Conservation (phyloP, 805 yeast species). For the Kuraishia cidri region DNA sequence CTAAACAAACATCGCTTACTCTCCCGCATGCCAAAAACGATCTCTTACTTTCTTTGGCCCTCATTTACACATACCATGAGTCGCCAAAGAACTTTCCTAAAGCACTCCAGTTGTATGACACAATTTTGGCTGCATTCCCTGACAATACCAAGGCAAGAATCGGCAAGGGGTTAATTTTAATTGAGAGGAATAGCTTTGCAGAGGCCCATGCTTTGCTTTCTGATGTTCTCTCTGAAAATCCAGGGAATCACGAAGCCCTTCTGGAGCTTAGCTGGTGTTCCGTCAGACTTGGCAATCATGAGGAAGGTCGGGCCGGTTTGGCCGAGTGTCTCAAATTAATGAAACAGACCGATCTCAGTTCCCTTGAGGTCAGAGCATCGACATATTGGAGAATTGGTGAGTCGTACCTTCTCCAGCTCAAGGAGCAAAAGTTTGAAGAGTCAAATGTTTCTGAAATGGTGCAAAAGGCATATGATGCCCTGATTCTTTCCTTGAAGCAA, state of each 20-base stretch:
- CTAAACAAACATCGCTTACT: slow-evolving; percentile 33
- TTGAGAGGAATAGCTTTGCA: slow-evolving; percentile 50
- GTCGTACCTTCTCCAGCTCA: slow-evolving; percentile 34
- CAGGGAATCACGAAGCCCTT: slow-evolving; percentile 50
- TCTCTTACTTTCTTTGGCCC: slow-evolving; percentile 59
- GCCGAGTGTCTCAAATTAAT: slow-evolving; percentile 29
- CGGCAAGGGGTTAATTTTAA: slow-evolving; percentile 74
- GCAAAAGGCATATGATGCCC: slow-evolving; percentile 43
- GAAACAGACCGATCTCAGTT: slow-evolving; percentile 39
- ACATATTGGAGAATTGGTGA: slow-evolving; percentile 70
- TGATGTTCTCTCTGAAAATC: slow-evolving; percentile 36
- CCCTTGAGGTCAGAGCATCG: slow-evolving; percentile 48
- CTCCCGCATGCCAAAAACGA: slow-evolving; percentile 47
- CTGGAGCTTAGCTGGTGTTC: slow-evolving; percentile 77
- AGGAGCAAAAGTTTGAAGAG: slow-evolving; percentile 9
- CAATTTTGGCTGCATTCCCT: slow-evolving; percentile 34
- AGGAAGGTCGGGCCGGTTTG: slow-evolving; percentile 44
- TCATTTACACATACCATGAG: slow-evolving; percentile 74
- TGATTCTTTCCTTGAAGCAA: slow-evolving; percentile 55
- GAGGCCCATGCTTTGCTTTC: slow-evolving; percentile 47
- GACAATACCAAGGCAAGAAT: slow-evolving; percentile 53
- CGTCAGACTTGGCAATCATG: slow-evolving; percentile 40
- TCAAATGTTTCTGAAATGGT: slow-evolving; percentile 17
- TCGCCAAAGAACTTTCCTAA: slow-evolving; percentile 81
- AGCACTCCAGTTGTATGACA: slow-evolving; percentile 66